phyloP scores from a whole-genome alignment of 768 basidiomycete genomes.

The Rhizopogon salebrosus region DNA sequence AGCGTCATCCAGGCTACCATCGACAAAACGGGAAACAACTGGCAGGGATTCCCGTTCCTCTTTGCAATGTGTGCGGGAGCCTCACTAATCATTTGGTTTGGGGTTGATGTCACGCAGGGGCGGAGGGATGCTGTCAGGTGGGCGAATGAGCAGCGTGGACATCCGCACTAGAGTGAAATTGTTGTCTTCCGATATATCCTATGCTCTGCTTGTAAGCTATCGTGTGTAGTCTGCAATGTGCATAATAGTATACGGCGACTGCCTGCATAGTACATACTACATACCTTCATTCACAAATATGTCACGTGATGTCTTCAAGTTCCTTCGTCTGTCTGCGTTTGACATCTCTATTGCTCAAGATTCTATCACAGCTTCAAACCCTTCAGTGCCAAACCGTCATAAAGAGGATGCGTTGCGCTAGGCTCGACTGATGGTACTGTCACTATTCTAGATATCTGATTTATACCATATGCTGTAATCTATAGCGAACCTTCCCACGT shows the following conservation, averaged over 20 bases:
- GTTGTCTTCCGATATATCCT: not conserved
- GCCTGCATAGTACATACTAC: too few relatives aligned
- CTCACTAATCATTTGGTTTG: conserved; percentile 74
- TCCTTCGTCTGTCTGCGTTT: not conserved
- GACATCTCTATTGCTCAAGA: not conserved
- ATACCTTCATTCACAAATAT: not conserved
- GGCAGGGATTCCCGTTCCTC: conserved; percentile 82
- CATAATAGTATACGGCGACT: too few relatives aligned
- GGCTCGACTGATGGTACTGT: conserved; percentile 47
- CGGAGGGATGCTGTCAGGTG: conserved; percentile 55
- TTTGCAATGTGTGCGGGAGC: conserved; percentile 67
- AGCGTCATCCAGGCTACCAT: conserved; percentile 83
- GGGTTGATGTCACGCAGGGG: conserved; percentile 59
- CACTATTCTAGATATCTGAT: conserved; percentile 33
- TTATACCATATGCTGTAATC: not conserved
- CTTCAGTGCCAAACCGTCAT: not conserved
- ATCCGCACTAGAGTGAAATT: not conserved
- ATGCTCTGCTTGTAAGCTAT: not conserved
- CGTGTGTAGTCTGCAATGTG: not conserved
- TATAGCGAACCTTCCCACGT: too few relatives aligned
- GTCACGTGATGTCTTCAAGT: not conserved
- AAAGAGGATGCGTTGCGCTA: conserved; percentile 45
- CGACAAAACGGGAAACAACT: conserved; percentile 63
- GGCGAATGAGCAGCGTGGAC: conserved; percentile 32
- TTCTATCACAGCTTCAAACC: not conserved